Conservation (phyloP, 2,329 filamentous ascomycete genomes). For the Fusarium poae region DNA sequence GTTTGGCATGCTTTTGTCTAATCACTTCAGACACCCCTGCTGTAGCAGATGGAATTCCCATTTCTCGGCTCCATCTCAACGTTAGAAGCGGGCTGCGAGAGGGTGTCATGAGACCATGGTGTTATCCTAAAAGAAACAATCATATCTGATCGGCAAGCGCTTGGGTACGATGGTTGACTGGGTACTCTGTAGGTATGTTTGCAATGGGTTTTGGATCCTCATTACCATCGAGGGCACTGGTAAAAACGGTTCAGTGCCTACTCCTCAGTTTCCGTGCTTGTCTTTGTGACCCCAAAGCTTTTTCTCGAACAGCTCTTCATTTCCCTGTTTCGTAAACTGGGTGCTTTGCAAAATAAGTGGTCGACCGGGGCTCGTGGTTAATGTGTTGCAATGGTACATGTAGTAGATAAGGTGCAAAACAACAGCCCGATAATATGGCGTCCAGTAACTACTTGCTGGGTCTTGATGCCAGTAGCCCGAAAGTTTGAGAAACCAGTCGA, state of each 20-base stretch:
- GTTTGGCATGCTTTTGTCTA: conserved; percentile 44
- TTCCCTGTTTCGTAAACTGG: conserved; percentile 8
- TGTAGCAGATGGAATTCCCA: conserved; percentile 20
- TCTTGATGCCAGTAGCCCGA: conserved; percentile 15
- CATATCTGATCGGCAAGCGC: conserved; percentile 41
- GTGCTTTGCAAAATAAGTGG: conserved; percentile 11
- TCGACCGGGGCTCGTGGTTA: conserved; percentile 19
- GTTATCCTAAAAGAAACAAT: conserved; percentile 44
- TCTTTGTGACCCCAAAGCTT: background rate
- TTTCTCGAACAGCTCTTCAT: conserved; percentile 6
- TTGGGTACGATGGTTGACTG: conserved; percentile 32
- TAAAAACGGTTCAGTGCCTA: conserved; percentile 20
- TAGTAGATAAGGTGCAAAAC: background rate
- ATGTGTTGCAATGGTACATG: conserved; percentile 11
- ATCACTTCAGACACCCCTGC: conserved; percentile 38
- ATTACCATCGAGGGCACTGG: conserved; percentile 14
- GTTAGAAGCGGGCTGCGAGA: background rate
- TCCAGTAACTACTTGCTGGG: conserved; percentile 11
- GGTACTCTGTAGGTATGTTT: conserved; percentile 45
- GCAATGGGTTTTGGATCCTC: conserved; percentile 38
- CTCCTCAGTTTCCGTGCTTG: conserved; percentile 30
- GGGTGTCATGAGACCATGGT: conserved; percentile 18
- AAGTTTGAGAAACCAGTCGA: conserved; percentile 41
- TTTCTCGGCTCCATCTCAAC: conserved; percentile 29
- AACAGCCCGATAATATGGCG: conserved; percentile 22